Base-by-base conservation (phyloP, 441 rosid genomes). In the Raphanus hybrid region DNA sequence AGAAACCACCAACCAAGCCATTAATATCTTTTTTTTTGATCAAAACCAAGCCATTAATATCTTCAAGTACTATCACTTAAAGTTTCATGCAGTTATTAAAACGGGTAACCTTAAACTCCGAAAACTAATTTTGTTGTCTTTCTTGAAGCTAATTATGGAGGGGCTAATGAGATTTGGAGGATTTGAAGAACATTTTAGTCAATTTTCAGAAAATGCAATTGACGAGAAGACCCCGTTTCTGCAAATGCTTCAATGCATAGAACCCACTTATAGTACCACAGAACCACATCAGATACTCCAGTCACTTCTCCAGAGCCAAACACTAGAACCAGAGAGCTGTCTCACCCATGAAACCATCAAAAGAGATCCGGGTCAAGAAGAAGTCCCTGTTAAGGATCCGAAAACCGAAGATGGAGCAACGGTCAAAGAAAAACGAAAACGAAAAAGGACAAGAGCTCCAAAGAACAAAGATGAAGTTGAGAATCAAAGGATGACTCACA, bases 401-500 rank as follows among this genome's bases (percentile, higher is more conserved):
- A 71, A 45, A 68, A 73, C 41, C 32, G 60, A 67, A 16, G 41
- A 16, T 14, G 77, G 37, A 68, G 57, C 74, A 75, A 61, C 50
- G 6, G 81, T 81, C 14, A 83, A 83, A 78, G 94, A 90, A 15
- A 76, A 85, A 74, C 74, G 84, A 29, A 92, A 92, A 79, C 72
- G 93, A 60, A 92, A 92, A 70, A 78, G 97, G 57, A 82, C 86
- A 43, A 88, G 79, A 80, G 78, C 85, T 48, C 71, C 80, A 0
- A 90, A 89, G 89, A 89, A 90, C 87, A 88, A 89, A 74, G 97
- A 87, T 39, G 97, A 92, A 79, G 88, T 87, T 45, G 97, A 92
- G 74, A 89, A 80, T 81, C 93, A 92, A 63, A 92, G 97, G 35
- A 87, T 90, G 93, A 87, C 92, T 83, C 97, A 91, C 90, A 92